Percentiles rank a stretch among this genome's conserved stretches.
These are phyloP conservation scores for Tuber borchii DNA, from an alignment of 495 filamentous ascomycete species.

Conservation along the genomic window DNA sequence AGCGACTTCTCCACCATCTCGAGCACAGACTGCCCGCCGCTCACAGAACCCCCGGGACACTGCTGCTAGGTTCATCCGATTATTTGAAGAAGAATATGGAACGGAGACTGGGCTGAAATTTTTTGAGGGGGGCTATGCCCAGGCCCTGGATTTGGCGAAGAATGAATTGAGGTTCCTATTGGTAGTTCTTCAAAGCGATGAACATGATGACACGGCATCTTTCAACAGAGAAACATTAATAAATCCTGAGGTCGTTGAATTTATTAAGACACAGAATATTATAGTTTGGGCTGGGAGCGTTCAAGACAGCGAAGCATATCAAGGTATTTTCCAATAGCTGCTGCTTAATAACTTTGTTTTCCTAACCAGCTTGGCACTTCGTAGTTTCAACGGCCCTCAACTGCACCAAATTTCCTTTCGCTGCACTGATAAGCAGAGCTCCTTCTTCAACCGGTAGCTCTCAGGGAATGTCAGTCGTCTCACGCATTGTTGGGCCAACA, in stretches of 20 bases:
- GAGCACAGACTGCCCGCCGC: constrained; percentile 62
- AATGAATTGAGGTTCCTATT: constrained; percentile 83
- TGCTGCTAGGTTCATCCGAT: constrained; percentile 75
- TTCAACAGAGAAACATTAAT: constrained; percentile 80
- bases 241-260: constrained; percentile 62
- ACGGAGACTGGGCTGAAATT: constrained; percentile 48
- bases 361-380: background rate
- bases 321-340: constrained; percentile 41
- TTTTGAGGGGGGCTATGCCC: constrained; percentile 78
- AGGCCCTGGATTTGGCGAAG: constrained; percentile 81
- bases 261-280: constrained; percentile 70
- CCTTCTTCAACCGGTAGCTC: constrained; percentile 45
- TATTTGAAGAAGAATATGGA: constrained; percentile 92
- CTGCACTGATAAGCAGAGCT: constrained; percentile 74
- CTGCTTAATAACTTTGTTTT: background rate
- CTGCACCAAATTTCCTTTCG: constrained; percentile 85
- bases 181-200: constrained; percentile 76
- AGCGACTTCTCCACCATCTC: constrained; percentile 49
- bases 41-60: constrained; percentile 76
- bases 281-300: constrained; percentile 88
- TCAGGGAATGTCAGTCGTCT: constrained; percentile 69
- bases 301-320: constrained; percentile 85
- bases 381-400: constrained; percentile 66
- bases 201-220: constrained; percentile 83
- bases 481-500: constrained; percentile 64